These are phyloP conservation scores for Yueomyces sp. DNA, from an alignment of 805 yeast genomes.

Conservation along the genomic window DNA sequence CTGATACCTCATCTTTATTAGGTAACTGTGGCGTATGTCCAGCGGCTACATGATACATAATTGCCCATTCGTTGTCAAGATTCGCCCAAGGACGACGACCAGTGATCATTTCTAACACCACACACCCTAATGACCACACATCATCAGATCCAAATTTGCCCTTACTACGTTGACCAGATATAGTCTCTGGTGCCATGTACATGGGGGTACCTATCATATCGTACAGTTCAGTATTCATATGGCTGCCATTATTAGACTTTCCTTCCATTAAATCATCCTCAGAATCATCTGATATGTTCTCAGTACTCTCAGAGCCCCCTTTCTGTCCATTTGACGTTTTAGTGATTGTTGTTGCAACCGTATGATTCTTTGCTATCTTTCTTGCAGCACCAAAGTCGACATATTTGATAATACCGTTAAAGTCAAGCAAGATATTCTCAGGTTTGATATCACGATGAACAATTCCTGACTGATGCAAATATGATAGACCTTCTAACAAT, in stretches of 20 bases:
- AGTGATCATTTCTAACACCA: slow-evolving; percentile 91
- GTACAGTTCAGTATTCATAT: slow-evolving; percentile 5
- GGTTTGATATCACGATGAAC: slow-evolving; percentile 98
- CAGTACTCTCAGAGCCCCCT: neutral
- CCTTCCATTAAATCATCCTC: neutral
- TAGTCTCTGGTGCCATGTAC: slow-evolving; percentile 98
- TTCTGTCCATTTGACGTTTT: neutral
- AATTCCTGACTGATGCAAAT: slow-evolving; percentile 85
- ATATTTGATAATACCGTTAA: slow-evolving; percentile 83
- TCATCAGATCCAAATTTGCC: slow-evolving; percentile 39
- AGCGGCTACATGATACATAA: slow-evolving; percentile 96
- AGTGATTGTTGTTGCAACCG: slow-evolving; percentile 9
- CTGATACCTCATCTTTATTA: slow-evolving; percentile 58
- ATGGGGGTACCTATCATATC: slow-evolving; percentile 81
- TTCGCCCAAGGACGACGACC: slow-evolving; percentile 96
- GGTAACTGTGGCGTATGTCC: slow-evolving; percentile 88
- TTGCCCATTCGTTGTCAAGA: slow-evolving; percentile 94
- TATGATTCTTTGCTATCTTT: slow-evolving; percentile 50
- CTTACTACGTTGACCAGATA: slow-evolving; percentile 52
- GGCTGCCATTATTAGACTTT: neutral
- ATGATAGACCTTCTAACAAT: slow-evolving; percentile 89
- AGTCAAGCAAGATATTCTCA: slow-evolving; percentile 80
- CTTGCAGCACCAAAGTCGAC: slow-evolving; percentile 98
- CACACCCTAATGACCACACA: slow-evolving; percentile 96
- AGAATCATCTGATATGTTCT: neutral